Base-by-base conservation (phyloP, 371 early-diverging fungal species). In the Actinomortierella wolfii region DNA sequence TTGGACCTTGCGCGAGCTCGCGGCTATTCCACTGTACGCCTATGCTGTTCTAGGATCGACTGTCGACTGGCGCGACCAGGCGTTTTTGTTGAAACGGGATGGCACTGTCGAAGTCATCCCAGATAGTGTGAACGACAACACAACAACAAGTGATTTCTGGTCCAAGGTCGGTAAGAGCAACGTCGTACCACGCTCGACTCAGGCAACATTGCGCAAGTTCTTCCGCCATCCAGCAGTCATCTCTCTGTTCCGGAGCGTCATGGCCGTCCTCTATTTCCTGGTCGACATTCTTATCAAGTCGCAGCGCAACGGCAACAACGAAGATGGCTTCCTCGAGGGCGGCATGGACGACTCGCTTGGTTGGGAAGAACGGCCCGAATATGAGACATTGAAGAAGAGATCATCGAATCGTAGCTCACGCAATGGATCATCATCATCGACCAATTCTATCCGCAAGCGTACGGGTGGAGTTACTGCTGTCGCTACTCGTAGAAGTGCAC, bases 21-120 rank as follows among this genome's bases (percentile, higher is more conserved):
- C 87, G 8, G 94, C 96, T 2, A 73, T 96, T 20, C 96, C 96
- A 1, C 76, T 96, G 9, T 96, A 85, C 63, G 25, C 89, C 0
- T 91, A 84, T 63, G 94, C 94, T 3, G 89, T 94, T 68, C 71
- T 71, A 4, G 97, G 96, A 5, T 87, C 86, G 51, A 85, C 83
- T 8, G 91, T 97, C 14, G 83, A 84, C 18, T 97, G 98, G 98
- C 86, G 98, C 11, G 94, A 89, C 25, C 82, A 80, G 54, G 63
- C 76, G 3, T 91, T 84, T 51, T 49, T 70, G 51, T 71, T 90
- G 48, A 51, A 76, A 39, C 69, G 79, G 3, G 86, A 86, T 60
- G 87, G 89, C 1, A 86, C 87, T 0, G 89, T 86, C 17, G 1
- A 21, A 4, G 46, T n/a, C 40, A 26, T 47, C 13, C 39, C 20